A percentile compares a stretch with the other conserved stretches of the same genome.
These are phyloP conservation scores for Citrus cavaleriei DNA, from an alignment of 345 rosid species.

Conservation along the genomic window DNA sequence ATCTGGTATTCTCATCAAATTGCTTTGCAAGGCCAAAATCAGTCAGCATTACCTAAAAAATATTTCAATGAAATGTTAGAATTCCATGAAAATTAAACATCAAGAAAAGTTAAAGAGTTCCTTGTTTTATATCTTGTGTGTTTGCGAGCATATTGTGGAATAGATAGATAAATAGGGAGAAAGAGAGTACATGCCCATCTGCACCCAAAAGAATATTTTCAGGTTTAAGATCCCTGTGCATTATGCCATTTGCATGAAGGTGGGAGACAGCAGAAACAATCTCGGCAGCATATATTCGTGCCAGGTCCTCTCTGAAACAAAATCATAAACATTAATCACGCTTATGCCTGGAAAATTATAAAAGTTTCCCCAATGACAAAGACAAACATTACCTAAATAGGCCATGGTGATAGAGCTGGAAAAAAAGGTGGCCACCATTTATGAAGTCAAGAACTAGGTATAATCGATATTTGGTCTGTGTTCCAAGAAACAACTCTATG, in stretches of 20 bases:
- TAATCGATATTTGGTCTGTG: conserved; percentile 87
- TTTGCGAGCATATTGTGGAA: not conserved
- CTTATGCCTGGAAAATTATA: not conserved
- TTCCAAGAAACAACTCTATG: conserved; percentile 11
- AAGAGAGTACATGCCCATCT: conserved; percentile 74
- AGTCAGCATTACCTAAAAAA: conserved; percentile 63
- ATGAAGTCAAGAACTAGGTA: conserved; percentile 90
- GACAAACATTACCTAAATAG: conserved; percentile 71
- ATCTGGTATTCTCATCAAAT: conserved; percentile 74
- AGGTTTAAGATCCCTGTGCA: conserved; percentile 98
- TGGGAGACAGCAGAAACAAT: conserved; percentile 86
- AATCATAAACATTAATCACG: conserved; percentile 15
- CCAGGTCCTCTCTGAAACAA: conserved; percentile 77
- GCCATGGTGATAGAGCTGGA: conserved; percentile 94
- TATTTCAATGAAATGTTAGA: conserved; percentile 7
- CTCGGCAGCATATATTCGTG: conserved; percentile 88
- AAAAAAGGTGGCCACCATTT: conserved; percentile 95
- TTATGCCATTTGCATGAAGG: conserved; percentile 90
- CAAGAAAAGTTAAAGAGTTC: not conserved
- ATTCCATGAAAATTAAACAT: not conserved
- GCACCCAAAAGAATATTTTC: conserved; percentile 84
- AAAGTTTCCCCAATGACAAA: not conserved
- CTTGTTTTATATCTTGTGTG: not conserved
- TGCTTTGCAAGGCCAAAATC: conserved; percentile 94
- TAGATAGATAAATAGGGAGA: conserved; percentile 4